Evolutionary conservation across 805 yeast genomes (phyloP), one percentile per base, ranked within the genome.

Genomic region (Saturnispora diversa): DNA sequence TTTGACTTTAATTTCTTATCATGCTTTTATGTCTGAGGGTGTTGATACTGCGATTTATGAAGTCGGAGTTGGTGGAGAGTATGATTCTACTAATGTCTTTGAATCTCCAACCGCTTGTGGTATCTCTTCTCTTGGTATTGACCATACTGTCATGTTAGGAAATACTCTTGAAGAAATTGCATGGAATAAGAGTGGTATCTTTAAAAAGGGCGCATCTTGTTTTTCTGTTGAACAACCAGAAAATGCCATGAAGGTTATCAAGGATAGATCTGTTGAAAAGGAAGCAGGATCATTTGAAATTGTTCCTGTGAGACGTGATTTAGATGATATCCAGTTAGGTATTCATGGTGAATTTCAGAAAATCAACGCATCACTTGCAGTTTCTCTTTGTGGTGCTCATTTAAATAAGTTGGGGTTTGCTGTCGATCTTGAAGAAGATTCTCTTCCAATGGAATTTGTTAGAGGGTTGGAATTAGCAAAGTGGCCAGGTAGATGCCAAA

Each of bases 401-500:
- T 66, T 87, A 43, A 44, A 51, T 6, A 60, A 64, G 35, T 59
- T 80, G 35, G 77, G 79, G 0, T 60, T 71, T 20, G 44, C 55
- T 6, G 47, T 62, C 8, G 60, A 58, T 24, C 38, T 36, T 5
- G 32, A 31, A 11, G 42, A 39, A 20, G 52, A 50, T 11, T 48
- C 44, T 7, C 59, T 80, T 30, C 82, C 84, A 1, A 64, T 61
- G 11, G 60, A 64, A 47, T 74, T 80, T 42, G 46, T 65, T 4
- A 50, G 51, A 12, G 97, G 96, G 2, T 65, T 90, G 28, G 75
- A 69, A 38, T 44, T 61, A 2, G 83, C 94, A 1, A 63, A 68
- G 33, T 92, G 97, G 96, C 92, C 92, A n/a, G 99, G 99, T 1
- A 69, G 99, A 50, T 90, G 97, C 52, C 97, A 94, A 62, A 69